These are phyloP conservation scores for Saturnispora diversa DNA, from an alignment of 805 yeast species.

Conservation along the genomic window DNA sequence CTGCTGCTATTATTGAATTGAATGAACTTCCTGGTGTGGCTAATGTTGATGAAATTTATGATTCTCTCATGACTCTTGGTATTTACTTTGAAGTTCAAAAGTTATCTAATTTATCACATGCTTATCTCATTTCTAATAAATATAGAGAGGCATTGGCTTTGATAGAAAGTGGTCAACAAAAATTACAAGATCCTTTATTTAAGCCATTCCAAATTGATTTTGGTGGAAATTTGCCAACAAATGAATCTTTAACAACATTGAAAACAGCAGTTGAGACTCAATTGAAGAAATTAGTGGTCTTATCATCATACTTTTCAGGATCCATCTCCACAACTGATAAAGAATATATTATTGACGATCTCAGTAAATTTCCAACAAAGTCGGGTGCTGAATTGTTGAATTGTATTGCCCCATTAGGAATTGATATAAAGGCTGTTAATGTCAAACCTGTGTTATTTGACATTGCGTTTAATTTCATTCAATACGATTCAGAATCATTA, in stretches of 20 bases:
- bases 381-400: conserved; percentile 27
- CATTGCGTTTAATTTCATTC: conserved; percentile 75
- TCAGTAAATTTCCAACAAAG: conserved; percentile 25
- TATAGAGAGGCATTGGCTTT: conserved; percentile 43
- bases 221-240: conserved; percentile 34
- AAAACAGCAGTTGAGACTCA: conserved; percentile 16
- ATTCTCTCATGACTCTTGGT: conserved; percentile 44
- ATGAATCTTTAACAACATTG: conserved; percentile 27
- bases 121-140: conserved; percentile 34
- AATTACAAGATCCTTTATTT: conserved; percentile 3
- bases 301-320: conserved; percentile 38
- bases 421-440: conserved; percentile 49
- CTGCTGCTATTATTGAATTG: conserved; percentile 47
- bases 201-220: conserved; percentile 14
- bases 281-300: conserved; percentile 34
- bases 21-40: conserved; percentile 87
- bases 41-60: conserved; percentile 63
- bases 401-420: conserved; percentile 25
- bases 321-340: conserved; percentile 5
- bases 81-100: conserved; percentile 41
- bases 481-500: conserved; percentile 39
- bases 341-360: conserved; percentile 24
- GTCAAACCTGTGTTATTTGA: conserved; percentile 90
- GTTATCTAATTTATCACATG: conserved; percentile 36
- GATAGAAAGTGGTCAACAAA: conserved; percentile 26